phyloP scores from a whole-genome alignment of 2,329 filamentous ascomycete species.

The Gnomoniopsis smithogilvyi region DNA sequence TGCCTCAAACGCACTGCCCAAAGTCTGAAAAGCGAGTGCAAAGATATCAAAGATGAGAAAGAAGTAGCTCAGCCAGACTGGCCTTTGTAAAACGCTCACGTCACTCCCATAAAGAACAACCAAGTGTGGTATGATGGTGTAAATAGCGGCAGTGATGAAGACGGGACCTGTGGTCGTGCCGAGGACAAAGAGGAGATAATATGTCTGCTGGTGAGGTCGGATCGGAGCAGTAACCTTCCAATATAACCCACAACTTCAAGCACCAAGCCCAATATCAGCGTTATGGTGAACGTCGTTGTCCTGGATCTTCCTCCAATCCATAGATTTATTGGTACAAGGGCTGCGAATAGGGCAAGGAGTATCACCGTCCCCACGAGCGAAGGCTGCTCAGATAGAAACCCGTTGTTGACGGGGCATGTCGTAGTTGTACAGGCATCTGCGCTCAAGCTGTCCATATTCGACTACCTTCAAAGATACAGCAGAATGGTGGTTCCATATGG shows the following conservation, averaged over 20 bases:
- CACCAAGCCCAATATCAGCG: slow-evolving; percentile 37
- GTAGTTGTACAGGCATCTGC: slow-evolving; percentile 21
- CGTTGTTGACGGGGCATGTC: slow-evolving; percentile 20
- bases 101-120: slow-evolving; percentile 44
- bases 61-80: slow-evolving; percentile 31
- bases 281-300: slow-evolving; percentile 38
- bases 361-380: slow-evolving; percentile 23
- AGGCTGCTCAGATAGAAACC: slow-evolving; percentile 19
- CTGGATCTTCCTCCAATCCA: slow-evolving; percentile 23
- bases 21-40: slow-evolving; percentile 30
- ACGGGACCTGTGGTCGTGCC: slow-evolving; percentile 47
- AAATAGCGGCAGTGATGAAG: slow-evolving; percentile 41
- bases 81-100: slow-evolving; percentile 32
- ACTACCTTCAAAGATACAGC: background rate
- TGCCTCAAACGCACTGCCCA: slow-evolving; percentile 38
- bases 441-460: slow-evolving; percentile 18
- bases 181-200: slow-evolving; percentile 42
- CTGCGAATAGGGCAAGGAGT: slow-evolving; percentile 25
- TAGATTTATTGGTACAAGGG: slow-evolving; percentile 22
- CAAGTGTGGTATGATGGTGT: slow-evolving; percentile 42
- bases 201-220: slow-evolving; percentile 28
- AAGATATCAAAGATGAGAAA: slow-evolving; percentile 33
- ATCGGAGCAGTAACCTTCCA: slow-evolving; percentile 40
- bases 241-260: slow-evolving; percentile 45
- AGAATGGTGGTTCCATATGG: background rate